Percentiles rank a stretch among this genome's conserved stretches.
These are phyloP conservation scores for Trifolium pratense DNA, from an alignment of 306 rosid genomes.

Conservation along the genomic window DNA sequence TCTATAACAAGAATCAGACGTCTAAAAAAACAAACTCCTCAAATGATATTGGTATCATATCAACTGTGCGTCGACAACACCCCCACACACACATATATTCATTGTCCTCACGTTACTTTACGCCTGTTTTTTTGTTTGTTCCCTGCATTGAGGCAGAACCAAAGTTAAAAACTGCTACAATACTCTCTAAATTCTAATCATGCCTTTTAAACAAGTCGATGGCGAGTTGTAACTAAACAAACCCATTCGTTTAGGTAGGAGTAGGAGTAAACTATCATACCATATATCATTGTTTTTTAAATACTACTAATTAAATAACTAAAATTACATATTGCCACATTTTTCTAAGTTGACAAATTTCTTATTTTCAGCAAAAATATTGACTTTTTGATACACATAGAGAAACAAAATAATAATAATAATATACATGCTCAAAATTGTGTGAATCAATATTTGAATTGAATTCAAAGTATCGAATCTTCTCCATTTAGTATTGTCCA, in stretches of 20 bases:
- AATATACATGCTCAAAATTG: background rate
- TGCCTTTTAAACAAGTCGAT: background rate
- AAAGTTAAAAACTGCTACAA: background rate
- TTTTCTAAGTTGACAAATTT: conserved; percentile 12
- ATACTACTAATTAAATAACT: background rate
- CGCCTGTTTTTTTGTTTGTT: conserved; percentile 39
- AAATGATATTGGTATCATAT: background rate
- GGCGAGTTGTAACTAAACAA: conserved; percentile 39
- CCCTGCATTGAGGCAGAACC: conserved; percentile 40
- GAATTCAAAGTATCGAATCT: conserved; percentile 44
- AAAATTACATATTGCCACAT: background rate
- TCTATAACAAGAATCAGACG: background rate
- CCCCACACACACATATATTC: background rate
- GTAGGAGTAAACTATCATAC: background rate
- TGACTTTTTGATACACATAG: conserved; percentile 3
- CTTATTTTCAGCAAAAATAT: background rate
- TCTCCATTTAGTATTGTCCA: conserved; percentile 24
- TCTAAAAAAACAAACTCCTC: background rate
- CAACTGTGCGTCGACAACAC: background rate
- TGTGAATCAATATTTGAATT: too few relatives aligned
- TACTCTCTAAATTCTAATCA: background rate
- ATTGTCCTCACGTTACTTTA: conserved; percentile 19
- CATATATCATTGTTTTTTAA: background rate
- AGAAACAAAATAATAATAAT: background rate
- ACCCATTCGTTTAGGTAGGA: background rate